Conservation (phyloP, 129 eudicot genomes). For the Lactuca sativa region DNA sequence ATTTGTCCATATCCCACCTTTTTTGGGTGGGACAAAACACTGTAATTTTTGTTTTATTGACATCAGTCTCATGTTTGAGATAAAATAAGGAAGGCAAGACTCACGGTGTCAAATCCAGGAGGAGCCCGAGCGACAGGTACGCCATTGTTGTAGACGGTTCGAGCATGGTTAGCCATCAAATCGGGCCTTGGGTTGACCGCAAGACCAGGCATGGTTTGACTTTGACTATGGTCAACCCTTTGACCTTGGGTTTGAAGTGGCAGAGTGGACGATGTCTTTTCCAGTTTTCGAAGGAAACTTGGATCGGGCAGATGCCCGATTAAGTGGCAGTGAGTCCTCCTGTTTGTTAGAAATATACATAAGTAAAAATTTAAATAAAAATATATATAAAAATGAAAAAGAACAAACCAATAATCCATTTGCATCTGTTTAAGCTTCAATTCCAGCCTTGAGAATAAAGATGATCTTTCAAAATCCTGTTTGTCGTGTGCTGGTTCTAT, state of each 20-base stretch:
- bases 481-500: slow-evolving; percentile 98
- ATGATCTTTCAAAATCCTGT: slow-evolving; percentile 94
- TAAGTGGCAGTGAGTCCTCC: slow-evolving; percentile 76
- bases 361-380: neutral
- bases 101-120: slow-evolving; percentile 38
- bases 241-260: slow-evolving; percentile 24
- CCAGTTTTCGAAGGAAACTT: slow-evolving; percentile 30
- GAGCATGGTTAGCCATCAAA: slow-evolving; percentile 38
- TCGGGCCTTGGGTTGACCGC: slow-evolving; percentile 33
- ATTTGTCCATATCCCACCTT: too few species aligned
- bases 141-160: slow-evolving; percentile 31
- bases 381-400: neutral
- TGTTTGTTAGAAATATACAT: slow-evolving; percentile 19
- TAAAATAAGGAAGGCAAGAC: neutral
- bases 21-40: too few species aligned
- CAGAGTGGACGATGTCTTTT: slow-evolving; percentile 24
- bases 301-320: slow-evolving; percentile 56
- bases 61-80: neutral
- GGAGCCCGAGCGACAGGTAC: slow-evolving; percentile 30
- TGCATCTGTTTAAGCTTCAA: slow-evolving; percentile 75
- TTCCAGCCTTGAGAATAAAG: slow-evolving; percentile 71
- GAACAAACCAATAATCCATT: slow-evolving; percentile 78
- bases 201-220: slow-evolving; percentile 17
- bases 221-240: slow-evolving; percentile 15
- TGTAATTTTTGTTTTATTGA: too few species aligned